Evolutionary conservation across 306 rosid genomes (phyloP).

Genomic region (peach (Prunus persica)): Prunus_persica_NCBIv2 NC_034009.1:25348501-25349000

Average conservation of each 20-base stretch:
- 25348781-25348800: constrained; percentile 81
- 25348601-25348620: too few species aligned
- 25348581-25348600: too few species aligned
- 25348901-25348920: constrained; percentile 45
- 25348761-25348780: constrained; percentile 69
- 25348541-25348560: too few species aligned
- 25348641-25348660: too few species aligned
- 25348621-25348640: too few species aligned
- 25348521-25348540: too few species aligned
- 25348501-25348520: too few species aligned
- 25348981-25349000: constrained; percentile 68
- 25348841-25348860: constrained; percentile 55
- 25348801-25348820: constrained; percentile 65
- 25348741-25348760: constrained; percentile 53
- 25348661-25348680: too few species aligned
- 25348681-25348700: too few species aligned
- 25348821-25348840: constrained; percentile 40
- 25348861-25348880: constrained; percentile 55
- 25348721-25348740: constrained; percentile 58
- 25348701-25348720: constrained; percentile 38
- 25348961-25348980: constrained; percentile 44
- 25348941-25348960: constrained; percentile 49
- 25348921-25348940: constrained; percentile 71
- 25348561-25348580: too few species aligned
- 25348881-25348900: constrained; percentile 57